Evolutionary conservation across 164 flowering plant genomes (phyloP), one percentile per base, ranked within the genome.

Genomic region (Malania oleifera): DNA sequence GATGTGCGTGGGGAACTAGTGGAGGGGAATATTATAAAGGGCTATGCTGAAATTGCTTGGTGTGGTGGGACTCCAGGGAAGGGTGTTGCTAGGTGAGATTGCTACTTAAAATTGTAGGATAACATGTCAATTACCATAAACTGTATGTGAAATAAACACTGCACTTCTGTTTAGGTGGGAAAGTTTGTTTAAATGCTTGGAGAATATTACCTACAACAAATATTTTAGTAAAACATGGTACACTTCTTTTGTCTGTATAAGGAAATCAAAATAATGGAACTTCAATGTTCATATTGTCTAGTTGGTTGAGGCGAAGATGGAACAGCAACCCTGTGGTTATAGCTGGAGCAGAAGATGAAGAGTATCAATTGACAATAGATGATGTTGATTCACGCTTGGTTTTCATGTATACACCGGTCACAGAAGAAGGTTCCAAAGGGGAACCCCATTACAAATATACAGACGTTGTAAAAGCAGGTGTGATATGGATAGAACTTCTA

Each of bases 51-150:
- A 71, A 79, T 95, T 73, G 99, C 99, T 60, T 95, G 99, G 99
- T 91, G 99, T 66, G 99, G 97, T 57, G 97, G 99, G 51, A 86
- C 90, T 34, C 99, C 97, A 10, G 93, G 91, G 37, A 95, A 87
- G 75, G 86, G 97, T 57, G 91, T 95, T 71, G 70, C 96, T 44
- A 91, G 99, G 99, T 95, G 54, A 71, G 75, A 22, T 37, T 53
- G 6, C 22, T n/a, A 44, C 37, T 45, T 18, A 43, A 43, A 17
- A n/a, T 43, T 5, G 22, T n/a, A 17, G 46, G 46, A 43, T 4
- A 17, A n/a, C 18, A 17, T n/a, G 4, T 43, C 18, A 22, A 43
- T 43, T 2, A 43, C 9, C 0, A 43, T 17, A n/a, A 43, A 43
- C 19, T n/a, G n/a, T n/a, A n/a, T n/a, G n/a, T n/a, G n/a, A n/a